Conservation (phyloP, 805 yeast species). For the Hanseniaspora lachancei region DNA sequence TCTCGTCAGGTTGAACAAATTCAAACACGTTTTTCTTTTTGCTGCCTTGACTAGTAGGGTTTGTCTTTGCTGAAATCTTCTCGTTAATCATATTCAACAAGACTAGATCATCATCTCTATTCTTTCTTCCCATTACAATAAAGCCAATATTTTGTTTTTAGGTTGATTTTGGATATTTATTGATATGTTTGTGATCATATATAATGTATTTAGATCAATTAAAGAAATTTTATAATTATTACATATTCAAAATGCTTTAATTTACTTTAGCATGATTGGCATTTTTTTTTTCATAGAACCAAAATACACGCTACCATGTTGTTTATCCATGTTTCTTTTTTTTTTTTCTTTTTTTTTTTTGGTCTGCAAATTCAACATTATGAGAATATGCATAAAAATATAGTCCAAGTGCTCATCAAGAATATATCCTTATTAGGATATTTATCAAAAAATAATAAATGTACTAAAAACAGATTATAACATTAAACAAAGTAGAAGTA, state of each 20-base stretch:
- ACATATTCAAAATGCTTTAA: too few relatives aligned
- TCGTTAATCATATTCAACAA: constrained; percentile 12
- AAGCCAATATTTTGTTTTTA: not conserved
- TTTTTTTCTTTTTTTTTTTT: too few relatives aligned
- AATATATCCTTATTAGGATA: not conserved
- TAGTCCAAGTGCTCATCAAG: not conserved
- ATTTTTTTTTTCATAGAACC: too few relatives aligned
- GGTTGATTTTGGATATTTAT: not conserved
- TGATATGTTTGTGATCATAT: too few relatives aligned
- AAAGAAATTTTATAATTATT: too few relatives aligned
- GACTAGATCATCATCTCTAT: constrained; percentile 21
- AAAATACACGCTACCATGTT: too few relatives aligned
- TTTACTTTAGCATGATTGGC: too few relatives aligned
- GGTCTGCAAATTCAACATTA: too few relatives aligned
- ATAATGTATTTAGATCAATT: too few relatives aligned
- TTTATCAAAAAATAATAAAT: not conserved
- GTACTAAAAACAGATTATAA: not conserved
- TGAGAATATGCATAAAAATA: too few relatives aligned
- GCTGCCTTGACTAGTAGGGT: not conserved
- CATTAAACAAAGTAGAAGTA: not conserved
- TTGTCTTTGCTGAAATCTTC: not conserved
- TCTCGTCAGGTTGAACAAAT: constrained; percentile 12
- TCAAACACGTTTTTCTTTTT: not conserved
- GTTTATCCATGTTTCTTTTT: too few relatives aligned
- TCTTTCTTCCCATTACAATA: constrained; percentile 21